phyloP scores from a whole-genome alignment of 768 basidiomycete genomes.

The Rhodotorula graminis region DNA sequence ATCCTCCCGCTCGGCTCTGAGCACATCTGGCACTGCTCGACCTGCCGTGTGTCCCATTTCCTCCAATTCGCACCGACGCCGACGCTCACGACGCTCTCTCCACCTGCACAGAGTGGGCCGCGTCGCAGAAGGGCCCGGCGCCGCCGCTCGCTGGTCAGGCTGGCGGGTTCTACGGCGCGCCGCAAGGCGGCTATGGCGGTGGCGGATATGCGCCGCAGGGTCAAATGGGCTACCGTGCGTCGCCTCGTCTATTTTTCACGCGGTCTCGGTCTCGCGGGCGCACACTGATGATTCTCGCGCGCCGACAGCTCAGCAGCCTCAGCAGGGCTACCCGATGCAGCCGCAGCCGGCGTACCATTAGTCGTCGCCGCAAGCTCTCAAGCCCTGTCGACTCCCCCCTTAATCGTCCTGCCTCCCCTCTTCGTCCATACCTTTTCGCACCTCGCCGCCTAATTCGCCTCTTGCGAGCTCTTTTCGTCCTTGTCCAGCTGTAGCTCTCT shows the following conservation, averaged over 20 bases:
- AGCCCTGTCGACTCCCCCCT: too few relatives aligned
- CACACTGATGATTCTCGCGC: neutral
- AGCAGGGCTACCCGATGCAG: slow-evolving; percentile 9
- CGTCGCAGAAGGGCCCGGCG: slow-evolving; percentile 17
- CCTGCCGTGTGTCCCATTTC: slow-evolving; percentile 32
- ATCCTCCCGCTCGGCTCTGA: slow-evolving; percentile 20
- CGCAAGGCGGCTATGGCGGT: slow-evolving; percentile 1
- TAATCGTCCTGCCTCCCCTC: neutral
- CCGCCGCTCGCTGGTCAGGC: slow-evolving; percentile 12
- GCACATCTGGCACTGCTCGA: slow-evolving; percentile 30
- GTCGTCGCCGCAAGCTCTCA: too few relatives aligned
- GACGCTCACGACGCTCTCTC: too few relatives aligned
- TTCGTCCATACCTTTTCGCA: neutral
- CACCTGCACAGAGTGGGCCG: slow-evolving; percentile 17
- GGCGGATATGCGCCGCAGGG: slow-evolving; percentile 12
- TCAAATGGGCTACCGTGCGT: slow-evolving; percentile 26
- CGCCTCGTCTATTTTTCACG: neutral
- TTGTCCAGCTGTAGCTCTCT: too few relatives aligned
- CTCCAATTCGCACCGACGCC: too few relatives aligned
- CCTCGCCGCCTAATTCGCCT: too few relatives aligned
- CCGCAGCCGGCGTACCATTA: neutral
- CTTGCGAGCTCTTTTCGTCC: too few relatives aligned
- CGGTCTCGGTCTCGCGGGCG: too few relatives aligned
- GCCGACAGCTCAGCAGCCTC: slow-evolving; percentile 13
- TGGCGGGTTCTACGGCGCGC: slow-evolving; percentile 16